Percentiles rank a stretch among this genome's conserved stretches.
Evolutionary conservation across 2,329 filamentous ascomycete species (phyloP).

Genomic region (Neonectria magnoliae): DNA sequence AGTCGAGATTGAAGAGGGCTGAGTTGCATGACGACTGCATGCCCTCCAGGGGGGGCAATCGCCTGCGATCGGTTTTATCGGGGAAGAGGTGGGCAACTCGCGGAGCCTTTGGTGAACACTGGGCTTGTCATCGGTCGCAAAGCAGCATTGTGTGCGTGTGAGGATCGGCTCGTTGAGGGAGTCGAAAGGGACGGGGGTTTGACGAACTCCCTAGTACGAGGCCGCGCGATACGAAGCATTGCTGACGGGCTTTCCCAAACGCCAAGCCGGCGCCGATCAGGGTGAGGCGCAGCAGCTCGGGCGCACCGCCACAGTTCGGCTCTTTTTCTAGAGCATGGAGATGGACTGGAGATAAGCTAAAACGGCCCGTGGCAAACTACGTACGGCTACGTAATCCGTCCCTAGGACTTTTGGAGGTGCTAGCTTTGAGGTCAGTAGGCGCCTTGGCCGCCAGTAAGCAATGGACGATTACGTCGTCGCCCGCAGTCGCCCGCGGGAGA

Average conservation of each 20-base stretch:
- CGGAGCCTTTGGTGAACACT: constrained; percentile 12
- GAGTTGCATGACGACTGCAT: constrained; percentile 64
- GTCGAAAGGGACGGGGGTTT: background rate
- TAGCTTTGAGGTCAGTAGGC: constrained; percentile 1
- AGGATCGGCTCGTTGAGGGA: constrained; percentile 1
- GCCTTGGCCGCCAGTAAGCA: constrained; percentile 32
- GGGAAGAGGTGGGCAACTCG: constrained; percentile 22
- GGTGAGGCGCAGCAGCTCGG: constrained; percentile 36
- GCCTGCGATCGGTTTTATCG: constrained; percentile 28
- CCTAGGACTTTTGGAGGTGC: background rate
- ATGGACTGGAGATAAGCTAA: constrained; percentile 19
- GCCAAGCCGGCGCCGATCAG: constrained; percentile 22
- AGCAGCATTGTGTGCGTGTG: constrained; percentile 31
- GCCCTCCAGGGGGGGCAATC: constrained; percentile 53
- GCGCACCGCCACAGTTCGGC: constrained; percentile 39
- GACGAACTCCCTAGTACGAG: background rate
- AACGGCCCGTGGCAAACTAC: constrained; percentile 34
- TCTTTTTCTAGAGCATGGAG: constrained; percentile 1
- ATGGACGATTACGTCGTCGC: constrained; percentile 16
- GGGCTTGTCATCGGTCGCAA: constrained; percentile 26
- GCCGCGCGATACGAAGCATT: constrained; percentile 23
- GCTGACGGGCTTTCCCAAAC: constrained; percentile 34
- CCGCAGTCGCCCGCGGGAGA: background rate
- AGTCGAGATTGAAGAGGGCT: constrained; percentile 78
- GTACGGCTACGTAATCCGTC: background rate